phyloP scores from a whole-genome alignment of 2,329 filamentous ascomycete genomes.

The Diaporthe capsici region DNA sequence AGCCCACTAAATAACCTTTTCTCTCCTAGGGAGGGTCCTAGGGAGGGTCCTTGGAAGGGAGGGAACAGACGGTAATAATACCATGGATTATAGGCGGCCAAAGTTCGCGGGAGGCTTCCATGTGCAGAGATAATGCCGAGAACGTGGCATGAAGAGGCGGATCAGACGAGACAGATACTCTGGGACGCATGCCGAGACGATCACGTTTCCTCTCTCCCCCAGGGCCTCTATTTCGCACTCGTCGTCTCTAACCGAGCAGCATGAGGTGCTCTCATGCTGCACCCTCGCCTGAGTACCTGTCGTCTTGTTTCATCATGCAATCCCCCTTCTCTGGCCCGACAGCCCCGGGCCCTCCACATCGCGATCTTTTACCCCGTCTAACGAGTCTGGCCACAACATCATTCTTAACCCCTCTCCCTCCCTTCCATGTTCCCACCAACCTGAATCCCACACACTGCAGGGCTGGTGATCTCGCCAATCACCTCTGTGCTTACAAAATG shows the following conservation, averaged over 20 bases:
- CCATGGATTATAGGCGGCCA: not conserved
- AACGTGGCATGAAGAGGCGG: conserved; percentile 8
- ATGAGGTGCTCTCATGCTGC: not conserved
- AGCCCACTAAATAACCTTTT: conserved; percentile 22
- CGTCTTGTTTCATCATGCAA: conserved; percentile 18
- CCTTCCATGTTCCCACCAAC: not conserved
- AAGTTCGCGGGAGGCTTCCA: conserved; percentile 5
- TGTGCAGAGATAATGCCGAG: not conserved
- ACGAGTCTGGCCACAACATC: not conserved
- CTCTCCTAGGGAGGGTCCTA: conserved; percentile 13
- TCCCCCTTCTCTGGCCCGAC: not conserved
- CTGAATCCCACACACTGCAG: not conserved
- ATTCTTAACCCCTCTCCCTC: not conserved
- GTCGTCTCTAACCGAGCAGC: conserved; percentile 4
- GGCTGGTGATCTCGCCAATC: not conserved
- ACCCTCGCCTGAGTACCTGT: not conserved
- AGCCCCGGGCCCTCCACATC: not conserved
- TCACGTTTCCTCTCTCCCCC: conserved; percentile 1
- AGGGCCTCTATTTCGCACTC: not conserved
- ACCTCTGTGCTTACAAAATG: not conserved
- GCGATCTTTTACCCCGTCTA: not conserved
- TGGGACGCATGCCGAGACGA: conserved; percentile 13
- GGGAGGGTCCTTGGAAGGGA: not conserved
- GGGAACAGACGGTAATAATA: conserved; percentile 8
- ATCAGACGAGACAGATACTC: conserved; percentile 12